Conservation (phyloP, 1,284 basidiomycete genomes). For the Psilocybe mexicana region DNA sequence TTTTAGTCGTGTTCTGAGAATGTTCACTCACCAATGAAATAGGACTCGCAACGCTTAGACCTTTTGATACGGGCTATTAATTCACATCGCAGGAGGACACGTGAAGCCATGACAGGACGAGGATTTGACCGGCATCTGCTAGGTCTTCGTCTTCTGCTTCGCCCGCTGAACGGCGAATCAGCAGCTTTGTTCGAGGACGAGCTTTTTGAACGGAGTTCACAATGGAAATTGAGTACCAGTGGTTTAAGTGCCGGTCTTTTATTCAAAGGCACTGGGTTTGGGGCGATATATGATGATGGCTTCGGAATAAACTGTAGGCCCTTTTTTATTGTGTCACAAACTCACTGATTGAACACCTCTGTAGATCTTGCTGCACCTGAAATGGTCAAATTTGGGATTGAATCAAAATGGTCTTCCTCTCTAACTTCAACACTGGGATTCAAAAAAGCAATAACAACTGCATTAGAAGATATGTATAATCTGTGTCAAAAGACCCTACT, state of each 20-base stretch:
- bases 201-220: conserved; percentile 75
- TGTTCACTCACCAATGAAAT: neutral
- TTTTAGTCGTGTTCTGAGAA: neutral
- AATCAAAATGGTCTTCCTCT: conserved; percentile 79
- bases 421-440: conserved; percentile 76
- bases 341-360: conserved; percentile 8
- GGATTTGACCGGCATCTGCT: conserved; percentile 94
- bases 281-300: conserved; percentile 77
- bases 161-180: conserved; percentile 39
- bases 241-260: conserved; percentile 85
- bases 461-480: conserved; percentile 70
- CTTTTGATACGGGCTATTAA: conserved; percentile 72
- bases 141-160: conserved; percentile 76
- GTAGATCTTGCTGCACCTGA: conserved; percentile 82
- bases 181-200: conserved; percentile 74
- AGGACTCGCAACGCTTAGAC: conserved; percentile 48
- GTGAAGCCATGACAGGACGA: conserved; percentile 79
- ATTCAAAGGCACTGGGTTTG: conserved; percentile 93
- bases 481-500: conserved; percentile 28
- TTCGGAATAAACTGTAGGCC: conserved; percentile 90
- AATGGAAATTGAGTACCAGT: conserved; percentile 93
- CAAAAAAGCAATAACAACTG: conserved; percentile 65
- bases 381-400: conserved; percentile 92
- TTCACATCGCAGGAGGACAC: conserved; percentile 76
- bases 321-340: conserved; percentile 3